Base-by-base conservation (phyloP, 2,329 filamentous ascomycete genomes). In the Graphilbum fragrans region DNA sequence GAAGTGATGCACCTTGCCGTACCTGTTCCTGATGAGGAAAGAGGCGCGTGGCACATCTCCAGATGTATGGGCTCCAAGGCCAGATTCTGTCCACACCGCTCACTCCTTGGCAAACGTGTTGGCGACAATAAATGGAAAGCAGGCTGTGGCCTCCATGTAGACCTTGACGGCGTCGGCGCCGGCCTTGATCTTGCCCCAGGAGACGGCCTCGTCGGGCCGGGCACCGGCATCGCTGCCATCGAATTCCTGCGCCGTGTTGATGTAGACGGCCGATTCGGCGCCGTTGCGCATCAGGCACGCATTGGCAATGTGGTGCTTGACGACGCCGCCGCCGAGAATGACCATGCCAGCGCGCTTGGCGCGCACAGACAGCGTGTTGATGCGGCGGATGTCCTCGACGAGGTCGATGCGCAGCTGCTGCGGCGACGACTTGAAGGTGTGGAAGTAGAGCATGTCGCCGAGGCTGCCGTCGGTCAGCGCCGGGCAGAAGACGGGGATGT, bases 241-340 rank as follows among this genome's bases (percentile, higher is more conserved):
- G 57, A 95, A 98, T 58, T 98, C 92, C 59, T 95, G 87, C 0
- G 79, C 92, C 1, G 92, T 98, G 62, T 98, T 98, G 61, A 98
- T 86, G 58, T 94, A 98, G 2, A 98, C 92, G 2, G 92, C 92
- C 47, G 85, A 90, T 60, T 98, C 92, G 16, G 92, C 92, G 2
- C 92, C 92, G 54, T 98, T 98, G 38, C 92, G 78, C 92, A 98
- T 96, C 53, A 98, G 61, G 53, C 87, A 94, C 3, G 92, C 92
- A 58, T 98, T 98, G 39, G 92, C 88, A 56, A 98, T 96, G 60
- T 98, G 92, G 55, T 98, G 92, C 66, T 98, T 98, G 53, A 98
- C 74, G n/a, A 98, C 67, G 1, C 92, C 92, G 7, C 92, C 92
- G 0, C 92, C 92, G 0, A 98, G 69, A 42, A 98, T 86, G 51